Conservation (phyloP, 805 yeast genomes). For the Lachancea thermotolerans region DNA sequence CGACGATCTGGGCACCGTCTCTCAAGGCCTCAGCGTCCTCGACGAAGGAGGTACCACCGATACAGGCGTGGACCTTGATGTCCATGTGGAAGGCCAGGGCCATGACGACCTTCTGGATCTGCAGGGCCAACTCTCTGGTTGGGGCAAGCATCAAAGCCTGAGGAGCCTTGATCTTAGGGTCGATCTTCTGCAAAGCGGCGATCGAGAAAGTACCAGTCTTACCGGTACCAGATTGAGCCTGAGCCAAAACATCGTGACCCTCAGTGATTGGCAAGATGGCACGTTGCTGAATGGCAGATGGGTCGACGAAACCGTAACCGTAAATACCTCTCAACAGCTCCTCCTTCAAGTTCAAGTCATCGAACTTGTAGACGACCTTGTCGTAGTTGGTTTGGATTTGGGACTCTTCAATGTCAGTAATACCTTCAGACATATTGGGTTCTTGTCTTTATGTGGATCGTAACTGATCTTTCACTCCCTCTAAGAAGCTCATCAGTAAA, state of each 20-base stretch:
- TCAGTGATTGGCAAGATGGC: constrained; percentile 92
- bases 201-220: constrained; percentile 97
- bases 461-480: neutral
- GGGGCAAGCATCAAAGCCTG: constrained; percentile 96
- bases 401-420: constrained; percentile 72
- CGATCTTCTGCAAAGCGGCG: constrained; percentile 68
- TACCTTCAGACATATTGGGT: constrained; percentile 47
- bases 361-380: constrained; percentile 73
- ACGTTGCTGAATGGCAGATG: constrained; percentile 96
- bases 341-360: constrained; percentile 71
- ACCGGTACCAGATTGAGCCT: constrained; percentile 99
- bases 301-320: constrained; percentile 91
- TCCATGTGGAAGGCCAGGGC: constrained; percentile 88
- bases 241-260: constrained; percentile 95
- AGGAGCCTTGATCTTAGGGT: constrained; percentile 61
- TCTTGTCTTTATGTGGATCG: constrained; percentile 5
- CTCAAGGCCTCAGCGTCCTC: constrained; percentile 82
- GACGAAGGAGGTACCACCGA: constrained; percentile 90
- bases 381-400: constrained; percentile 94
- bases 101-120: constrained; percentile 88
- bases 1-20: constrained; percentile 86
- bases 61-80: constrained; percentile 89
- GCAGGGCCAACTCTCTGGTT: constrained; percentile 94
- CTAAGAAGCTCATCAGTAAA: constrained; percentile 1
- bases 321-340: constrained; percentile 57